Percentiles rank a stretch among this genome's conserved stretches.
These are phyloP conservation scores for Peniophora sp. DNA, from an alignment of 1,284 basidiomycete species.

Conservation along the genomic window DNA sequence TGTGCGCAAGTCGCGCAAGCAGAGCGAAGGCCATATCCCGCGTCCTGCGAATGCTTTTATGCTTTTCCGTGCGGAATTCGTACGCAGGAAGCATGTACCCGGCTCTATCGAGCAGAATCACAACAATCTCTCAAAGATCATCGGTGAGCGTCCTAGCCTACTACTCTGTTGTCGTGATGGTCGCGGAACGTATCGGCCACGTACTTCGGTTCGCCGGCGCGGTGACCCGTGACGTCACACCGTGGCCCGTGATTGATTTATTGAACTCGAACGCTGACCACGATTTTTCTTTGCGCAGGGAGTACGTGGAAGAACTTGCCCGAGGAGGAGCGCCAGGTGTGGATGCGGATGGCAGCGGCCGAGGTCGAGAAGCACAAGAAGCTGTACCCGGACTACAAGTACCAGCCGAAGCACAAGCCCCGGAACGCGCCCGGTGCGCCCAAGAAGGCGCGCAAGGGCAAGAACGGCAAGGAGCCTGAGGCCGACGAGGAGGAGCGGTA, in stretches of 20 bases:
- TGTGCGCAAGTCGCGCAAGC: conserved; percentile 46
- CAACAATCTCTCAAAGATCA: conserved; percentile 67
- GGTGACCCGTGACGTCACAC: not conserved
- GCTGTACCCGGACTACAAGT: not conserved
- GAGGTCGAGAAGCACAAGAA: not conserved
- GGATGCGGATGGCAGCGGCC: not conserved
- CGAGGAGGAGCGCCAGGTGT: not conserved
- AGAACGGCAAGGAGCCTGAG: conserved; percentile 17
- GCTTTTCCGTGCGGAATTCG: conserved; percentile 86
- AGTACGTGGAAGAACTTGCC: not conserved
- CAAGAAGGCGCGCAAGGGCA: conserved; percentile 14
- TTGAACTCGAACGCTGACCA: not conserved
- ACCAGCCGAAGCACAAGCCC: conserved; percentile 14
- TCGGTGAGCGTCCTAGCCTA: conserved; percentile 34
- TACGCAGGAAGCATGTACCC: conserved; percentile 74
- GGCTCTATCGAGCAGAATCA: conserved; percentile 80
- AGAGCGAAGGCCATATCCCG: conserved; percentile 70
- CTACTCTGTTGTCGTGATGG: not conserved
- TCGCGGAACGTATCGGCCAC: not conserved
- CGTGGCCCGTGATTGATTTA: too few relatives aligned
- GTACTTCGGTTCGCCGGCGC: not conserved
- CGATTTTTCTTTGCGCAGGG: not conserved
- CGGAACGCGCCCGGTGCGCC: conserved; percentile 2
- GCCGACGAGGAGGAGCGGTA: conserved; percentile 36
- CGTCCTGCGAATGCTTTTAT: conserved; percentile 92